Percentiles rank a stretch among this genome's conserved stretches.
These are phyloP conservation scores for Solanum virginianum DNA, from an alignment of 257 asterid species.

Conservation along the genomic window DNA sequence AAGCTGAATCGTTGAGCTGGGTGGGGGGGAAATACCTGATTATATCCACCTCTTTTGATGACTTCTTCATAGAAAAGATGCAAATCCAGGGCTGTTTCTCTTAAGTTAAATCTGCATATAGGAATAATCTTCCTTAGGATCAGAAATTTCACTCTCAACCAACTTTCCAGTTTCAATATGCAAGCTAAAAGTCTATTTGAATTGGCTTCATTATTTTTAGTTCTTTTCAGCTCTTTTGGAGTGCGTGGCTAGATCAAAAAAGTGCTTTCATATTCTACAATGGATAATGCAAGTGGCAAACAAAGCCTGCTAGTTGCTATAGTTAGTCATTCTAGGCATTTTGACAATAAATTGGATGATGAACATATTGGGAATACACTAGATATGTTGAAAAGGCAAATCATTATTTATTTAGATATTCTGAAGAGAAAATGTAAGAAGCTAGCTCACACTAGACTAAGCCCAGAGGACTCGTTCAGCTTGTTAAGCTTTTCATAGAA, in stretches of 20 bases:
- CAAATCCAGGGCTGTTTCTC: slow-evolving; percentile 46
- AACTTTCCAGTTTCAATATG: not conserved
- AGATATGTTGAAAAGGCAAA: not conserved
- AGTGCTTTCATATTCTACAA: not conserved
- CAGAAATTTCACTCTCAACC: not conserved
- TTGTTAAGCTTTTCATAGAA: slow-evolving; percentile 48
- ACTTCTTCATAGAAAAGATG: slow-evolving; percentile 49
- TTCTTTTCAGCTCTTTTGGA: too few relatives aligned
- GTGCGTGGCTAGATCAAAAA: too few relatives aligned
- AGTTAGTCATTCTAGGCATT: not conserved
- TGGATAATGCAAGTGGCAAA: not conserved
- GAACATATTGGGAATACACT: not conserved
- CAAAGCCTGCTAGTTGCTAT: not conserved
- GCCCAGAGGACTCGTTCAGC: slow-evolving; percentile 59
- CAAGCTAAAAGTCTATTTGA: not conserved
- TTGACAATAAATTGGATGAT: not conserved
- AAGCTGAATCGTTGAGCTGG: not conserved
- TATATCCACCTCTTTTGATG: slow-evolving; percentile 47
- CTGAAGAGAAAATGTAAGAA: not conserved
- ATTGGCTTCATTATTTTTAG: too few relatives aligned
- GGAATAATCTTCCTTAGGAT: not conserved
- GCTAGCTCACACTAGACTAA: slow-evolving; percentile 42
- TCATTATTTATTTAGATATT: not conserved
- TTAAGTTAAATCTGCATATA: slow-evolving; percentile 46
- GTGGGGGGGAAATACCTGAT: slow-evolving; percentile 25